Evolutionary conservation across 768 basidiomycete species (phyloP), one percentile per base, ranked within the genome.

Genomic region (Panaeolus cyanescens): DNA sequence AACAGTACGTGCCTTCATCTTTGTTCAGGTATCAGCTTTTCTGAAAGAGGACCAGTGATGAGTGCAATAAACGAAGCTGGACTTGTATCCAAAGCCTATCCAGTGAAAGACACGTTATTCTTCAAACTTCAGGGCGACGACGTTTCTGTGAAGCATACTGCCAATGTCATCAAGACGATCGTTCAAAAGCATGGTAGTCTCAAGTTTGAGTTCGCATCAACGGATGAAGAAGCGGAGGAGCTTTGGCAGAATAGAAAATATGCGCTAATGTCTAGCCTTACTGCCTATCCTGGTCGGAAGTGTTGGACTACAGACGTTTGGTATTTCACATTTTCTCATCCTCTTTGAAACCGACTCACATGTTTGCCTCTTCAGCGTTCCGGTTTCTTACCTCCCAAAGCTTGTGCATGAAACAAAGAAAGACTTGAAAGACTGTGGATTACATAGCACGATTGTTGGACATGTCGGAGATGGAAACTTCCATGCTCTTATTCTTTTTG

Each of bases 261-360:
- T 68, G 90, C 91, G 4, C 72, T 95, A 36, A 89, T 83, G 78
- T 88, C 87, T 25, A 88, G 87, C 22, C 65, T 94, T 62, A 85
- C 85, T 3, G 78, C 86, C 3, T 70, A 85, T 56, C 89, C 90
- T 13, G 91, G 85, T 9, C 75, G 78, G 17, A 84, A 83, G 39
- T 86, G 85, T 62, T 95, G 92, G 93, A 90, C 88, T 22, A 96
- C 95, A 0, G 94, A 95, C 72, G 94, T 95, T 30, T 96, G 95
- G 92, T 92, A 73, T 60, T 78, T 72, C 22, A 42, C 10, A 22
- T n/a, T 28, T 15, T 13, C 54, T 36, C 50, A 40, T 22, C 42
- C 12, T 42, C 22, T 5, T 5, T 30, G 31, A 55, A 36, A 39
- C 22, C 10, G 17, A 15, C 30, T 50, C 37, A 13, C 32, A 13